phyloP scores from a whole-genome alignment of 2,329 filamentous ascomycete species.

The Fusarium sublunatum region DNA sequence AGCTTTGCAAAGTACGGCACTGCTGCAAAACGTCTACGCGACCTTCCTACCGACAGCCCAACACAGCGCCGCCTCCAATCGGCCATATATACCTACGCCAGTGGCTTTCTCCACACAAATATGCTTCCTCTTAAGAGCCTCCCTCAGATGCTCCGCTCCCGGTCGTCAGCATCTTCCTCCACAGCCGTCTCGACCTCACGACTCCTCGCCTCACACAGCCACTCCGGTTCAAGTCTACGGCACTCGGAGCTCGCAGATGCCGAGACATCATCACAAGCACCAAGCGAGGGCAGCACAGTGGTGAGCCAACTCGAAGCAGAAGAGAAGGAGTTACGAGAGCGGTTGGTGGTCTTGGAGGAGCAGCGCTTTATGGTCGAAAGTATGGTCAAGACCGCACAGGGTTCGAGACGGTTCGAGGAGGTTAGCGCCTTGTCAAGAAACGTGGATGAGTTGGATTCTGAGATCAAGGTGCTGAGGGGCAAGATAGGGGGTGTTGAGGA shows the following conservation, averaged over 20 bases:
- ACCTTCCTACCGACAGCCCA: conserved; percentile 77
- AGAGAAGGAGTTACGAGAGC: conserved; percentile 83
- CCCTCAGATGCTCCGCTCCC: conserved; percentile 70
- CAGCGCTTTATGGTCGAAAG: conserved; percentile 89
- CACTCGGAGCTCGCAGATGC: conserved; percentile 60
- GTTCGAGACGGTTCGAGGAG: conserved; percentile 85
- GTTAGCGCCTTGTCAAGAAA: conserved; percentile 83
- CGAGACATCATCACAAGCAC: conserved; percentile 58
- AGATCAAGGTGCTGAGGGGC: conserved; percentile 76
- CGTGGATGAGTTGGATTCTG: conserved; percentile 81
- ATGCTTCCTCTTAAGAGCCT: conserved; percentile 88
- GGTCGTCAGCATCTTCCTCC: conserved; percentile 51
- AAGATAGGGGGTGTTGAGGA: conserved; percentile 74
- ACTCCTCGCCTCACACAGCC: conserved; percentile 50
- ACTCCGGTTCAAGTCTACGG: conserved; percentile 55
- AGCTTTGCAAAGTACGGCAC: conserved; percentile 89
- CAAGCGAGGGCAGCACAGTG: conserved; percentile 64
- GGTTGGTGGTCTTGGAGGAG: conserved; percentile 86
- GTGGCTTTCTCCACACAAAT: conserved; percentile 85
- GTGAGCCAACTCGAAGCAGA: conserved; percentile 77
- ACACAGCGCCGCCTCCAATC: conserved; percentile 82
- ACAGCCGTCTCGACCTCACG: conserved; percentile 46
- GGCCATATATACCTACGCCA: conserved; percentile 84
- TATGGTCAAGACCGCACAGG: conserved; percentile 83
- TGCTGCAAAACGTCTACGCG: conserved; percentile 82